Evolutionary conservation across 2,329 filamentous ascomycete species (phyloP), one percentile per base, ranked within the genome.

Genomic region (Talaromyces piceae): DNA sequence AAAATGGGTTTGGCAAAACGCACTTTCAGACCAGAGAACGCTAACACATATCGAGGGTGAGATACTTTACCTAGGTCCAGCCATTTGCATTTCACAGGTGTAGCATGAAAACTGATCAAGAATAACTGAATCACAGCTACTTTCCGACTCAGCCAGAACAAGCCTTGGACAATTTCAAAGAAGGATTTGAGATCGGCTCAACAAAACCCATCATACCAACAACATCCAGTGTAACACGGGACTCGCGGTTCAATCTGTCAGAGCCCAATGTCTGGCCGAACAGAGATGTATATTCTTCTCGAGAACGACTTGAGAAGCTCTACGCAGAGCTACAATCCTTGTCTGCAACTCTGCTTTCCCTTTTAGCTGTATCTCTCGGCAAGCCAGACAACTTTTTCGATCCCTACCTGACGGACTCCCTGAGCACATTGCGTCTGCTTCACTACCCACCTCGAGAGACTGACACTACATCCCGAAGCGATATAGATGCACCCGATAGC

Each of bases 121-220:
- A 4, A n/a, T 43, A 43, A 43, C 39, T 23, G 8, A 3, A 12
- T 23, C 23, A 22, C 49, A 72, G 73, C 50, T 75, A 75, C 55
- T 75, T 76, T 45, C 73, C 73, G 5, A 61, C 65, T 0, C 70
- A 74, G 55, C 64, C 66, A 3, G 66, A 66, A 25, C 62, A 70
- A 25, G 59, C 57, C 30, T 53, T 58, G 5, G 67, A 72, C 43
- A 75, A 75, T 37, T 58, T 75, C 4, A 75, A 75, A 57, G 73
- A 75, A 57, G 73, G 73, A 1, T 75, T 76, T 53, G 73, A 75
- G 50, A 63, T 75, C 16, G 73, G 73, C 3, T 63, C 69, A 11
- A 54, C 61, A 22, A 50, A 53, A n/a, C n/a, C n/a, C 1, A 45
- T 54, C 4, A 43, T 56, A 8, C 41, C 39, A 5, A 27, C 50